Conservation (phyloP, 2,329 filamentous ascomycete genomes). For the Pleoardoris graminearum region DNA sequence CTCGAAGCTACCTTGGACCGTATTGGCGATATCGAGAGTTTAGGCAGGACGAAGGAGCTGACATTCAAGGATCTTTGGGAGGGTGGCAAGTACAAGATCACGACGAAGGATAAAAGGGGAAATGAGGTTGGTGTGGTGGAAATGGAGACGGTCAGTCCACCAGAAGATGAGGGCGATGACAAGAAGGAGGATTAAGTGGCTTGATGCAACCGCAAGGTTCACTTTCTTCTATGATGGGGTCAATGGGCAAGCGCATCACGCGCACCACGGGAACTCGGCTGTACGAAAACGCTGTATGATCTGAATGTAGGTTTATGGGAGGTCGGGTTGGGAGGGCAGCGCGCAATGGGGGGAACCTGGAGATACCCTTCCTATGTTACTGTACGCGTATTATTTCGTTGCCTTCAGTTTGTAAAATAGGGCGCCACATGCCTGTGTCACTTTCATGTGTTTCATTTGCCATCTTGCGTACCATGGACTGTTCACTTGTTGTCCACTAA, state of each 20-base stretch:
- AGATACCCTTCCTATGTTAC: slow-evolving; percentile 14
- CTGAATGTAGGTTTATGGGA: neutral
- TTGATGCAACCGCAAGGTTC: neutral
- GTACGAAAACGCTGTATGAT: slow-evolving; percentile 3
- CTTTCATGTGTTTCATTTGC: too few relatives aligned
- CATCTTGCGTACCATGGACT: too few relatives aligned
- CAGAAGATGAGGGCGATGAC: slow-evolving; percentile 31
- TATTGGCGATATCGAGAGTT: slow-evolving; percentile 89
- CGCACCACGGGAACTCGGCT: neutral
- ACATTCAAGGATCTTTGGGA: slow-evolving; percentile 93
- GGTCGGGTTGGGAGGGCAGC: neutral
- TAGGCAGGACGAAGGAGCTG: slow-evolving; percentile 90
- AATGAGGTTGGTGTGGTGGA: slow-evolving; percentile 34
- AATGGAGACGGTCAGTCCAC: slow-evolving; percentile 37
- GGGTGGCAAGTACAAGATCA: slow-evolving; percentile 69
- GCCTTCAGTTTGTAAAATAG: too few relatives aligned
- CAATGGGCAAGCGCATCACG: neutral
- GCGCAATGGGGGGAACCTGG: neutral
- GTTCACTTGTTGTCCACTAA: too few relatives aligned
- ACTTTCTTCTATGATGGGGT: neutral
- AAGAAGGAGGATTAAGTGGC: slow-evolving; percentile 14
- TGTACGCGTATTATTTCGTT: neutral
- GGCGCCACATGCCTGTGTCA: too few relatives aligned
- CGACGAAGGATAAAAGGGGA: slow-evolving; percentile 34
- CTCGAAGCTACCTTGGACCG: slow-evolving; percentile 80